These are phyloP conservation scores for Hippophae rhamnoides DNA, from an alignment of 306 rosid species.

Conservation along the genomic window DNA sequence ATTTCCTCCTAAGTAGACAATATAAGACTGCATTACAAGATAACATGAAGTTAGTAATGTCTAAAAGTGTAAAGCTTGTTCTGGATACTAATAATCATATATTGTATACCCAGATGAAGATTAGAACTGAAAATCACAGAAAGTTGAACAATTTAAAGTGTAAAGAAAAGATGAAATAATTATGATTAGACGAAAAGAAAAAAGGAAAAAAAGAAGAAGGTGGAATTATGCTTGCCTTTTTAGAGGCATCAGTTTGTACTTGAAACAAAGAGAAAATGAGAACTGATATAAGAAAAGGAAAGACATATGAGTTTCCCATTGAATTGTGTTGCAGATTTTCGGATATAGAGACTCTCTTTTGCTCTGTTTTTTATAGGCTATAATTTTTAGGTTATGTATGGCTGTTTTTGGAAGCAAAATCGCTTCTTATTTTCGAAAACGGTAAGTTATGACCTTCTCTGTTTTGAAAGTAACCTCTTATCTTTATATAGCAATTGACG, in stretches of 20 bases:
- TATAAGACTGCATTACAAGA: conserved; percentile 38
- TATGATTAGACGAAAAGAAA: not conserved
- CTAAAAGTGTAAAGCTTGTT: no score
- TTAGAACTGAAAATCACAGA: not conserved
- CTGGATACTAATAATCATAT: no score
- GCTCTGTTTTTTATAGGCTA: conserved; percentile 11
- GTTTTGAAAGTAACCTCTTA: not conserved
- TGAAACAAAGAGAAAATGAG: conserved; percentile 26
- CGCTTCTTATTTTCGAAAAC: no score
- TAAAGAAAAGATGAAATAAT: not conserved
- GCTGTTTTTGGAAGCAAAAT: conserved; percentile 5
- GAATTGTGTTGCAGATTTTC: not conserved
- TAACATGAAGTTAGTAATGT: no score
- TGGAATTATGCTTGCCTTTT: conserved; percentile 25
- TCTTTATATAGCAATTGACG: not conserved
- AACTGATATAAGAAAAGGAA: conserved; percentile 19
- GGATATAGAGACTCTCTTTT: not conserved
- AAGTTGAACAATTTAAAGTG: not conserved
- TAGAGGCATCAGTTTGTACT: conserved; percentile 20
- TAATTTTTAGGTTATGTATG: not conserved
- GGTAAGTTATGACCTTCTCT: not conserved
- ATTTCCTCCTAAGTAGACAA: conserved; percentile 62
- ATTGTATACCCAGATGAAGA: not conserved
- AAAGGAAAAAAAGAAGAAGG: no score
- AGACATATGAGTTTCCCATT: conserved; percentile 18